Base-by-base conservation (phyloP, 495 filamentous ascomycete genomes). In the Penicillium taxi region DNA sequence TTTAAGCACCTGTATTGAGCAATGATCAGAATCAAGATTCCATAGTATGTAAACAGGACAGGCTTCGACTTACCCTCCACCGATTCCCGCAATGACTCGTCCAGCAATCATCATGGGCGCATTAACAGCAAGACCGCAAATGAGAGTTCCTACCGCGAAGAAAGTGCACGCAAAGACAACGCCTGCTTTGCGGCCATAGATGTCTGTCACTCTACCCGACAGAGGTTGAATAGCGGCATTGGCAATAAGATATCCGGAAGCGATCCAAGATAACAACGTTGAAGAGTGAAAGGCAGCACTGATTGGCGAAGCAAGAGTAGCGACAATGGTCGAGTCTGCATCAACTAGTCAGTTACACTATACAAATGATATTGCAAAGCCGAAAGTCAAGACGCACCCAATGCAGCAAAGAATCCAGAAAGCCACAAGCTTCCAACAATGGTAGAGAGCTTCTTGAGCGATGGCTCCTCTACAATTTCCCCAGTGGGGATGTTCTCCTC, bases 151-250 rank as follows among this genome's bases (percentile, higher is more conserved):
- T 26, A 45, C 36, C 9, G 46, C 42, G 15, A 49, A 49, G 28
- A 49, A 26, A 5, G 6, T 13, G 11, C 37, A 23, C 4, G 46
- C 37, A 21, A 31, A 15, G 31, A 37, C 37, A 12, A 49, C 44
- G 14, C 28, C 45, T 11, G 26, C 35, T 16, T 31, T 28, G 9
- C 46, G 46, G 12, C 46, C 46, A 23, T 45, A 49, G 11, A 49
- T 49, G 15, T 49, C 46, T 32, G 37, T 49, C 29, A 49, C 23
- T 37, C 44, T 49, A n/a, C 37, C 41, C 9, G 41, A 44, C 14
- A 49, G 41, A 4, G 41, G 46, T 18, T 49, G 46, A n/a, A 37
- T 49, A 6, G 41, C 46, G 13, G 46, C 44, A 0, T 44, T 27
- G 9, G 41, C 41, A 17, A 49, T 44, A 1, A 49, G 37, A 13